These are phyloP conservation scores for Coemansia sp. DNA, from an alignment of 192 early-diverging fungal species.

Conservation along the genomic window DNA sequence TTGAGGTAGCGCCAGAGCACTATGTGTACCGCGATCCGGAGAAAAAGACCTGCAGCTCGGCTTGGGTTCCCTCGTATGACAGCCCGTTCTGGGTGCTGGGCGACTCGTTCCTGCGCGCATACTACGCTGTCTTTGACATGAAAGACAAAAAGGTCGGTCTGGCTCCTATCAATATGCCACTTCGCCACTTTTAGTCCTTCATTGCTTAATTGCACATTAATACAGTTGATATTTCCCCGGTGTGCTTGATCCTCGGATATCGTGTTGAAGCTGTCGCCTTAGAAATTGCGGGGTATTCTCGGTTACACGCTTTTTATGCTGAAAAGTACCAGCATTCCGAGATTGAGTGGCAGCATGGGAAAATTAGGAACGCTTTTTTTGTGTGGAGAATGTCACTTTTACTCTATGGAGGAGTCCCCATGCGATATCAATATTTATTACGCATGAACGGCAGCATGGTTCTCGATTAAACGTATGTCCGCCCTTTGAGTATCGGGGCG, in stretches of 20 bases:
- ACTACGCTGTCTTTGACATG: slow-evolving; percentile 56
- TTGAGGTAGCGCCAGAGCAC: slow-evolving; percentile 48
- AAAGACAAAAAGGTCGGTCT: slow-evolving; percentile 49
- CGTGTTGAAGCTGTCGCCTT: background rate
- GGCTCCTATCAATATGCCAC: slow-evolving; percentile 53
- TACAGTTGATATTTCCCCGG: background rate
- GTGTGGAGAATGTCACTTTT: background rate
- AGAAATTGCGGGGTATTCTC: background rate
- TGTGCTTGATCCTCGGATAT: background rate
- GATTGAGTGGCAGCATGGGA: background rate
- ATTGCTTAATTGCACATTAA: background rate
- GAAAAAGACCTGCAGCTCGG: slow-evolving; percentile 47
- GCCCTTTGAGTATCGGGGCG: background rate
- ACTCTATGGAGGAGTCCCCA: background rate
- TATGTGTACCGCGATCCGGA: slow-evolving; percentile 47
- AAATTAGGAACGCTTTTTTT: background rate
- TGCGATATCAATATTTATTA: slow-evolving; percentile 5
- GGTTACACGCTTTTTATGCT: background rate
- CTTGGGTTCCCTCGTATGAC: slow-evolving; percentile 53
- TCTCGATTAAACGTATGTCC: background rate
- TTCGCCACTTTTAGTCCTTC: slow-evolving; percentile 25
- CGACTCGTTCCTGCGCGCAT: slow-evolving; percentile 50
- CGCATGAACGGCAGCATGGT: background rate
- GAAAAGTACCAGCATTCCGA: background rate
- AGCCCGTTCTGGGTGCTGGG: slow-evolving; percentile 54